These are phyloP conservation scores for Aspergillus sclerotiicarbonarius DNA, from an alignment of 495 filamentous ascomycete genomes.

Conservation along the genomic window DNA sequence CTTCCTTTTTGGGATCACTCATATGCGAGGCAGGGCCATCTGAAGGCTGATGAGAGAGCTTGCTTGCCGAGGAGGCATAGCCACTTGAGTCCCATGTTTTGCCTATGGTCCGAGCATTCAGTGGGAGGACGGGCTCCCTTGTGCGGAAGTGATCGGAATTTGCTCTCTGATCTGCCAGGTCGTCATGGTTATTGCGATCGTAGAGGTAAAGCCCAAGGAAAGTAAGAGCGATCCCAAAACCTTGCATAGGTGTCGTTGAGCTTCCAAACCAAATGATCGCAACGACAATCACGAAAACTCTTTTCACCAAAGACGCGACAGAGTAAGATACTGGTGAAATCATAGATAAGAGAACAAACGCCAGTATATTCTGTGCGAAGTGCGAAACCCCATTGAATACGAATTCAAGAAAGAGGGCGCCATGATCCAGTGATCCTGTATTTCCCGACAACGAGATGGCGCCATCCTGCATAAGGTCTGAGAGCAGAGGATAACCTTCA, in stretches of 20 bases:
- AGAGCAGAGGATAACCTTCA: conserved; percentile 71
- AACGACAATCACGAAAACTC: conserved; percentile 93
- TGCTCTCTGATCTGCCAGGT: conserved; percentile 72
- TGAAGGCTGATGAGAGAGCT: conserved; percentile 22
- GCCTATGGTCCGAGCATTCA: conserved; percentile 45
- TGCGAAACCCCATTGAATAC: conserved; percentile 97
- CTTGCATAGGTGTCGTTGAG: conserved; percentile 78
- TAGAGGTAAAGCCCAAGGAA: conserved; percentile 95
- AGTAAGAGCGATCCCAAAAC: conserved; percentile 79
- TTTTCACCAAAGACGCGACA: conserved; percentile 90
- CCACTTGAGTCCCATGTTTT: conserved; percentile 44
- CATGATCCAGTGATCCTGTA: conserved; percentile 74
- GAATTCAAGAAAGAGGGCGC: conserved; percentile 74
- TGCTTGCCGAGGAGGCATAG: conserved; percentile 36
- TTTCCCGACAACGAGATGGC: conserved; percentile 65
- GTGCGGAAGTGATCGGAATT: conserved; percentile 57
- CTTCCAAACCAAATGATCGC: conserved; percentile 96
- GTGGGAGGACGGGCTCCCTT: conserved; percentile 66
- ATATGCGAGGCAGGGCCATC: conserved; percentile 29
- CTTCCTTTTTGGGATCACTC: conserved; percentile 57
- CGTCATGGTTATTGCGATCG: conserved; percentile 83
- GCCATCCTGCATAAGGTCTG: conserved; percentile 50
- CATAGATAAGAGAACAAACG: conserved; percentile 86
- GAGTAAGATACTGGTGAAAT: conserved; percentile 96
- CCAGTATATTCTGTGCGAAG: conserved; percentile 93